These are phyloP conservation scores for Xylariaceae sp. DNA, from an alignment of 2,329 filamentous ascomycete species.

Conservation along the genomic window DNA sequence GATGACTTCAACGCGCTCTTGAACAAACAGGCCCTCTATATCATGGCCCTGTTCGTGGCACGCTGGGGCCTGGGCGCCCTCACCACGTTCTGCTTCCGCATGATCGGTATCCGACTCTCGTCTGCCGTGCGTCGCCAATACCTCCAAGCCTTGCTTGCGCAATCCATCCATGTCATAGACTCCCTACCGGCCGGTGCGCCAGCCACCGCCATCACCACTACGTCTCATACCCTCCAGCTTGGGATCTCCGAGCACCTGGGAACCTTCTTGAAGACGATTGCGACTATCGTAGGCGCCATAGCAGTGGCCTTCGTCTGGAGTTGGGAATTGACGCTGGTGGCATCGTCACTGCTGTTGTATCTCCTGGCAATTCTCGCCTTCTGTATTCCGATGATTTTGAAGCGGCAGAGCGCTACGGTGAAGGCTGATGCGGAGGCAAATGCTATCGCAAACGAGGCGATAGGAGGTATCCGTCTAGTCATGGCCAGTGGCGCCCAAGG, in stretches of 20 bases:
- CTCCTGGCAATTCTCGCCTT: slow-evolving; percentile 41
- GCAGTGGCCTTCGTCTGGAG: slow-evolving; percentile 49
- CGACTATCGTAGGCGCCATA: slow-evolving; percentile 45
- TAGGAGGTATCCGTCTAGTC: slow-evolving; percentile 53
- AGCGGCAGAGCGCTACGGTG: slow-evolving; percentile 31
- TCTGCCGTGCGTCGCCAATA: slow-evolving; percentile 57
- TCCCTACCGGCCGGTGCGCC: slow-evolving; percentile 53
- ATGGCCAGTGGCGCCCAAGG: slow-evolving; percentile 54
- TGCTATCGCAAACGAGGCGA: slow-evolving; percentile 53
- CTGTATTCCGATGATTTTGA: slow-evolving; percentile 49
- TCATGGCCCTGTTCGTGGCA: slow-evolving; percentile 28
- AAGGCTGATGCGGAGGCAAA: slow-evolving; percentile 44
- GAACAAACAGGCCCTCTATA: slow-evolving; percentile 51
- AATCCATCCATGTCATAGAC: slow-evolving; percentile 62
- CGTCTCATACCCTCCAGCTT: slow-evolving; percentile 38
- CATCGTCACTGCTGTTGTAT: slow-evolving; percentile 48
- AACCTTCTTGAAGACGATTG: slow-evolving; percentile 46
- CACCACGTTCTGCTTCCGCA: slow-evolving; percentile 53
- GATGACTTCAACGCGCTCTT: slow-evolving; percentile 20
- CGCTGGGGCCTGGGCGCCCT: slow-evolving; percentile 58
- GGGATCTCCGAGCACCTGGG: slow-evolving; percentile 58
- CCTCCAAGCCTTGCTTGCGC: slow-evolving; percentile 54
- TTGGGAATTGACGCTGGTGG: slow-evolving; percentile 55
- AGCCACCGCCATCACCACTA: slow-evolving; percentile 51
- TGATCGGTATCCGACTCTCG: slow-evolving; percentile 54